Evolutionary conservation across 139 green algal genomes (phyloP).

Genomic region (Closterium sp.): DNA sequence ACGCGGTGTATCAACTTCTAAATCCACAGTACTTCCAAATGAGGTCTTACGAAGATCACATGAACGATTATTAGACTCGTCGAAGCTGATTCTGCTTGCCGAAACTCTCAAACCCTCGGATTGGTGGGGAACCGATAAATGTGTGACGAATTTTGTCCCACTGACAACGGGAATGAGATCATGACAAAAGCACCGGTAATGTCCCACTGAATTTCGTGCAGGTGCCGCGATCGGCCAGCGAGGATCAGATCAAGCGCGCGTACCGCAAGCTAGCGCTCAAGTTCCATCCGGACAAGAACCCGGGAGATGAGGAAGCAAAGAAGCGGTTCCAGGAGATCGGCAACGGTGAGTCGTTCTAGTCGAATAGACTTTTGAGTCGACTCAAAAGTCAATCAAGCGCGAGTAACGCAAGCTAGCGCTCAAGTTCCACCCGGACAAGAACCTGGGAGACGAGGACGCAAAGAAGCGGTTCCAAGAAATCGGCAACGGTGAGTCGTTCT

Average conservation of each 20-base stretch:
- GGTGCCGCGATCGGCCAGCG: slow-evolving; percentile 72
- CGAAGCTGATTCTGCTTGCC: too few species aligned
- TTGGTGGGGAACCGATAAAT: too few species aligned
- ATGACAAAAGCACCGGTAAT: neutral
- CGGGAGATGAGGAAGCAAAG: slow-evolving; percentile 83
- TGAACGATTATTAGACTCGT: too few species aligned
- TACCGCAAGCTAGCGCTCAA: slow-evolving; percentile 96
- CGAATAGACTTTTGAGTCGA: too few species aligned
- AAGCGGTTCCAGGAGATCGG: slow-evolving; percentile 96
- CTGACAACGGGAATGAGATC: too few species aligned
- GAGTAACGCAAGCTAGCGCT: slow-evolving; percentile 94
- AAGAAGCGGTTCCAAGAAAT: slow-evolving; percentile 95
- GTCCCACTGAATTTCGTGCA: slow-evolving; percentile 52
- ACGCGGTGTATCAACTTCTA: too few species aligned
- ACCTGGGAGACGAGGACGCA: slow-evolving; percentile 84
- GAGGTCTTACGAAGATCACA: too few species aligned
- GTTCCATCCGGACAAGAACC: slow-evolving; percentile 90
- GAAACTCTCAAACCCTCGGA: too few species aligned
- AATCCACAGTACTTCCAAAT: too few species aligned
- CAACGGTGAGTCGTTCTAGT: slow-evolving; percentile 62
- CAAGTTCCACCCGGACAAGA: slow-evolving; percentile 93
- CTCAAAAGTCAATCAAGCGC: slow-evolving; percentile 81
- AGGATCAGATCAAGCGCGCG: slow-evolving; percentile 88
- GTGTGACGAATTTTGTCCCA: too few species aligned
- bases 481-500: slow-evolving; percentile 67